Evolutionary conservation across 208 protist genomes (phyloP).

Genomic region (Crithidia acanthocephali): DNA sequence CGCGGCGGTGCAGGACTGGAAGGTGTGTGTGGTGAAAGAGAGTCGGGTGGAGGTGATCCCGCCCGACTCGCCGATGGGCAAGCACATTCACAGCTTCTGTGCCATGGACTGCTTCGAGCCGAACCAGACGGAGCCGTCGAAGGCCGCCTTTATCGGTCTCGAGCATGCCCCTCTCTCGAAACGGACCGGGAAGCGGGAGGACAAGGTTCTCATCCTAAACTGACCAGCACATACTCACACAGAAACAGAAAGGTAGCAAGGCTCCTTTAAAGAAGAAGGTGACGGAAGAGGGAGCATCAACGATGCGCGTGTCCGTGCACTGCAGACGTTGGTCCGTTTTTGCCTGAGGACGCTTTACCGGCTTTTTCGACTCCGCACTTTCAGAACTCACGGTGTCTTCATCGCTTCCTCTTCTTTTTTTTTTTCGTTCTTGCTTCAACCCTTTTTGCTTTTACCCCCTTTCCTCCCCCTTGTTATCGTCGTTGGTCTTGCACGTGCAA

Average conservation of each 20-base stretch:
- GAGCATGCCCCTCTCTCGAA: constrained; percentile 80
- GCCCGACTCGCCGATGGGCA: constrained; percentile 61
- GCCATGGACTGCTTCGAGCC: constrained; percentile 50
- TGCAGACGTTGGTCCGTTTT: no score
- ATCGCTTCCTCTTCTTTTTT: no score
- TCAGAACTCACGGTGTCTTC: no score
- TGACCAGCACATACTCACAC: constrained; percentile 6
- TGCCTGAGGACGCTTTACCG: no score
- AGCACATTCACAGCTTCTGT: constrained; percentile 69
- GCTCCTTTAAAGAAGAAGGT: background rate
- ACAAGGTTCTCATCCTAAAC: constrained; percentile 85
- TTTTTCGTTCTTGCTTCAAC: no score
- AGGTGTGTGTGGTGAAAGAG: constrained; percentile 83
- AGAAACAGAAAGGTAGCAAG: background rate
- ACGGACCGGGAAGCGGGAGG: constrained; percentile 53
- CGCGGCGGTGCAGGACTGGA: constrained; percentile 83
- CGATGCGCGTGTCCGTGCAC: no score
- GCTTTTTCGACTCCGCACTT: no score
- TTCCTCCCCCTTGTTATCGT: no score
- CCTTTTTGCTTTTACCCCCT: no score
- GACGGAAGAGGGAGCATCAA: background rate
- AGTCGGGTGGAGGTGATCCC: constrained; percentile 62
- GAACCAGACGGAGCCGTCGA: constrained; percentile 65
- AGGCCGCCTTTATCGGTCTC: constrained; percentile 84
- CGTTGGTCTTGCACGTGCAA: no score